Percentiles rank a stretch among this genome's conserved stretches.
These are phyloP conservation scores for Crithidia sp. DNA, from an alignment of 208 protist species.

Conservation along the genomic window DNA sequence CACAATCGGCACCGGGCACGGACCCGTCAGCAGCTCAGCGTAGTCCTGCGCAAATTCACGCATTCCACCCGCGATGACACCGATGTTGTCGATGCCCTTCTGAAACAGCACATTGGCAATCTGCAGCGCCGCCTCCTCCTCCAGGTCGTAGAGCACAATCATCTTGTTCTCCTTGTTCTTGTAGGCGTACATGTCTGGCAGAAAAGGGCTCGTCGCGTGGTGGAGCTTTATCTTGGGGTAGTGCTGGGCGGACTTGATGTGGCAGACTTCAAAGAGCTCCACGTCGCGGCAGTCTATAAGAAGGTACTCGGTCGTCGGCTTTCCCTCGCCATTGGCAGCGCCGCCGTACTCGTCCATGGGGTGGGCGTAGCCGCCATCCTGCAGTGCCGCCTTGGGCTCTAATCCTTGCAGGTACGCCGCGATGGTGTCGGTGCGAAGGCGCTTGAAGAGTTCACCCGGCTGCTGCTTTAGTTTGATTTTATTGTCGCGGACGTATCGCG, in stretches of 20 bases:
- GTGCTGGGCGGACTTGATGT: constrained; percentile 81
- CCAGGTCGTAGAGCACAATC: constrained; percentile 90
- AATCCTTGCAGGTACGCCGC: constrained; percentile 46
- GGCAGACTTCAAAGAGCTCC: constrained; percentile 81
- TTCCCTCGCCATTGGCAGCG: constrained; percentile 15
- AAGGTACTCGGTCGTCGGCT: constrained; percentile 50
- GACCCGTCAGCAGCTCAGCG: constrained; percentile 51
- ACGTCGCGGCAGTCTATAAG: constrained; percentile 80
- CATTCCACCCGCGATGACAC: constrained; percentile 79
- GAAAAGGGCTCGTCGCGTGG: constrained; percentile 79
- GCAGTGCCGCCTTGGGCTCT: constrained; percentile 30
- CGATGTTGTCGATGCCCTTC: constrained; percentile 90
- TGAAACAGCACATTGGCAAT: constrained; percentile 79
- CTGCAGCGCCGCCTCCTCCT: constrained; percentile 65
- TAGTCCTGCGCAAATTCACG: constrained; percentile 89
- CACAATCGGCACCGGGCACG: constrained; percentile 66
- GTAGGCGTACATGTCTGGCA: constrained; percentile 84
- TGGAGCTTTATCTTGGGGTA: constrained; percentile 80
- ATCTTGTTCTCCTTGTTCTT: constrained; percentile 89
- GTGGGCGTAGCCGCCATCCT: constrained; percentile 78
- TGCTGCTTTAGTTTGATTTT: constrained; percentile 49
- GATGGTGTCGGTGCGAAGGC: constrained; percentile 56
- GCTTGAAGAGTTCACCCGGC: constrained; percentile 80
- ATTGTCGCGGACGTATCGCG: constrained; percentile 58
- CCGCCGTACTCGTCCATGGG: constrained; percentile 88